These are phyloP conservation scores for Quercus robur DNA, from an alignment of 306 rosid genomes.

Conservation along the genomic window DNA sequence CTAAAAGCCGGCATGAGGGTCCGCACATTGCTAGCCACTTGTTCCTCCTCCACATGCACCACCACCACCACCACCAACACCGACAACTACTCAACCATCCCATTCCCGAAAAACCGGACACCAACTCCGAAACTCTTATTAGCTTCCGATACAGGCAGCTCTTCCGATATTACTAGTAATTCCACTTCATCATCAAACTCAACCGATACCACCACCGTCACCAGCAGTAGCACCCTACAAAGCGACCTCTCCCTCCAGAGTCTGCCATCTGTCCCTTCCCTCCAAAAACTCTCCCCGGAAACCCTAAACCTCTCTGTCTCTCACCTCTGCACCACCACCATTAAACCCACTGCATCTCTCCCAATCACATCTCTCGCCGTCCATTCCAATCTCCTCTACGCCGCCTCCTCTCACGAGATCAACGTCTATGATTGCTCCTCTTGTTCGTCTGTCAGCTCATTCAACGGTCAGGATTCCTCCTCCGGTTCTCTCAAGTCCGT, in stretches of 20 bases:
- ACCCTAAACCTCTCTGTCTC: slow-evolving; percentile 31
- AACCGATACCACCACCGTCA: slow-evolving; percentile 18
- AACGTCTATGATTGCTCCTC: slow-evolving; percentile 58
- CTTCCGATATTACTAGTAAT: slow-evolving; percentile 23
- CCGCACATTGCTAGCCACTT: slow-evolving; percentile 30
- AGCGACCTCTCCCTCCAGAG: slow-evolving; percentile 66
- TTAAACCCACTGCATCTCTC: slow-evolving; percentile 32
- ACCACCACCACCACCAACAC: slow-evolving; percentile 18
- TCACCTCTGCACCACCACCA: slow-evolving; percentile 36
- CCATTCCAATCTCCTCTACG: slow-evolving; percentile 52
- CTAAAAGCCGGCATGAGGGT: slow-evolving; percentile 34
- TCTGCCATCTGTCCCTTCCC: slow-evolving; percentile 77
- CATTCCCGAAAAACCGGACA: slow-evolving; percentile 5
- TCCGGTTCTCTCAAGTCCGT: slow-evolving; percentile 74
- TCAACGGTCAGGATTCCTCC: slow-evolving; percentile 37
- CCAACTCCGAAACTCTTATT: slow-evolving; percentile 3
- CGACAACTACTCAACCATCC: slow-evolving; percentile 19
- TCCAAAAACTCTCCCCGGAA: slow-evolving; percentile 55
- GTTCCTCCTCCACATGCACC: slow-evolving; percentile 28
- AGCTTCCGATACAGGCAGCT: slow-evolving; percentile 26
- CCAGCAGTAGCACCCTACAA: slow-evolving; percentile 33
- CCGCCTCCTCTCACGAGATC: slow-evolving; percentile 60
- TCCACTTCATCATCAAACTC: slow-evolving; percentile 20
- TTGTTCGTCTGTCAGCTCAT: slow-evolving; percentile 25
- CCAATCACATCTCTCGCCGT: slow-evolving; percentile 69